These are phyloP conservation scores for Typha latifolia DNA, from an alignment of 176 grass and related monocot species.

Conservation along the genomic window DNA sequence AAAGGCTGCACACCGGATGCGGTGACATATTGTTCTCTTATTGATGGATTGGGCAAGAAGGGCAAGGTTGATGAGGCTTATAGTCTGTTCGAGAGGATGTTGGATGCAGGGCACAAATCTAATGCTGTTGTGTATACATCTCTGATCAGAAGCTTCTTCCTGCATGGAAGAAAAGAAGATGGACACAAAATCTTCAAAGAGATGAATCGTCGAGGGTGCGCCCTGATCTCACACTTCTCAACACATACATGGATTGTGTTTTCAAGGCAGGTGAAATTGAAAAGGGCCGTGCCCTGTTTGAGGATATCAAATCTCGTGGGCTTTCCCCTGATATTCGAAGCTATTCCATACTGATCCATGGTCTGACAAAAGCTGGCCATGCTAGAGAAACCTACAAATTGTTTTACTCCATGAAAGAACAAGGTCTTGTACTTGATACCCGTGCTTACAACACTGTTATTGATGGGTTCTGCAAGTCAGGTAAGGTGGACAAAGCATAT, in stretches of 20 bases:
- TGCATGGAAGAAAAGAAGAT: slow-evolving; percentile 91
- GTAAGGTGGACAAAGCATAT: slow-evolving; percentile 86
- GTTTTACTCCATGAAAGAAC: slow-evolving; percentile 88
- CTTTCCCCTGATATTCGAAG: slow-evolving; percentile 67
- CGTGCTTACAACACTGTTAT: slow-evolving; percentile 77
- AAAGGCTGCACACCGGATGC: slow-evolving; percentile 69
- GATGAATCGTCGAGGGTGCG: slow-evolving; percentile 54
- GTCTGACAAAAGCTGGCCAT: slow-evolving; percentile 80
- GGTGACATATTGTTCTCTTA: slow-evolving; percentile 78
- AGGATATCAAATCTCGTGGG: slow-evolving; percentile 51
- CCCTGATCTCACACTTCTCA: slow-evolving; percentile 80
- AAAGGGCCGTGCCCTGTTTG: slow-evolving; percentile 65
- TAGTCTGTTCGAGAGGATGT: slow-evolving; percentile 74
- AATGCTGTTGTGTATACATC: slow-evolving; percentile 80
- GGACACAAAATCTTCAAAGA: slow-evolving; percentile 97
- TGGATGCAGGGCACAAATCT: slow-evolving; percentile 57
- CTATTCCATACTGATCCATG: slow-evolving; percentile 92
- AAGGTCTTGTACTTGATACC: slow-evolving; percentile 64
- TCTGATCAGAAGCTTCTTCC: slow-evolving; percentile 81
- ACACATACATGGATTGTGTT: slow-evolving; percentile 93
- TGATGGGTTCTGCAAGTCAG: slow-evolving; percentile 90
- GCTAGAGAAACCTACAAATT: slow-evolving; percentile 90
- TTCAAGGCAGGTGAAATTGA: slow-evolving; percentile 79
- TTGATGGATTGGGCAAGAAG: slow-evolving; percentile 78
- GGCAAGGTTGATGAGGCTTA: slow-evolving; percentile 87